Evolutionary conservation across 176 grass and related monocot species (phyloP), one percentile per base, ranked within the genome.

Genomic region (Oryza meyeriana): DNA sequence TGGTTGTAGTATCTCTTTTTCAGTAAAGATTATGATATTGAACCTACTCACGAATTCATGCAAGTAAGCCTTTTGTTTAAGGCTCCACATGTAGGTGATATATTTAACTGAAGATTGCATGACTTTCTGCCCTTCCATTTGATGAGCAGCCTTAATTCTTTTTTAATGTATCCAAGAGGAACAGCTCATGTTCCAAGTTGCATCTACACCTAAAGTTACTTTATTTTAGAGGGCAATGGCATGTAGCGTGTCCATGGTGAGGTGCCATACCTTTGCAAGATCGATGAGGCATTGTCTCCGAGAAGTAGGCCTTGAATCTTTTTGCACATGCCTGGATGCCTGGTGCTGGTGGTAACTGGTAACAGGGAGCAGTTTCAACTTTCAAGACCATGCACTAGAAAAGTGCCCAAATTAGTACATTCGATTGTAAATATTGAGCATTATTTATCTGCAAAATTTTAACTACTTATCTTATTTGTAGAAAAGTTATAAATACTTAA

Each of bases 301-400:
- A 69, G 71, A 81, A 76, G 62, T 35, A 61, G 78, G 78, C 74
- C 74, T 17, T 26, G n/a, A 8, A 58, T 55, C 44, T 35, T 73
- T 45, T 16, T 10, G 64, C 86, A 88, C 86, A 73, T 83, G 66
- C 80, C 33, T 42, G 61, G 80, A 83, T 84, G 80, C 86, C 59
- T 83, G 58, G 28, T 79, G 42, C 59, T 77, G 86, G 59, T 66
- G 34, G 61, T 74, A 79, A 5, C 14, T 27, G 32, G 42, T 26
- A 59, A 9, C 74, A 79, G 16, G n/a, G n/a, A n/a, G n/a, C n/a
- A n/a, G n/a, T n/a, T n/a, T n/a, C n/a, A n/a, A n/a, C n/a, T 45
- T 83, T 44, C 77, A 59, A 58, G 62, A 66, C 34, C 66, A 32
- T 29, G 75, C 32, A 16, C 41, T 31, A 40, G 5, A 40, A 81